Evolutionary conservation across 495 filamentous ascomycete genomes (phyloP).

Genomic region (Talaromyces liani): DNA sequence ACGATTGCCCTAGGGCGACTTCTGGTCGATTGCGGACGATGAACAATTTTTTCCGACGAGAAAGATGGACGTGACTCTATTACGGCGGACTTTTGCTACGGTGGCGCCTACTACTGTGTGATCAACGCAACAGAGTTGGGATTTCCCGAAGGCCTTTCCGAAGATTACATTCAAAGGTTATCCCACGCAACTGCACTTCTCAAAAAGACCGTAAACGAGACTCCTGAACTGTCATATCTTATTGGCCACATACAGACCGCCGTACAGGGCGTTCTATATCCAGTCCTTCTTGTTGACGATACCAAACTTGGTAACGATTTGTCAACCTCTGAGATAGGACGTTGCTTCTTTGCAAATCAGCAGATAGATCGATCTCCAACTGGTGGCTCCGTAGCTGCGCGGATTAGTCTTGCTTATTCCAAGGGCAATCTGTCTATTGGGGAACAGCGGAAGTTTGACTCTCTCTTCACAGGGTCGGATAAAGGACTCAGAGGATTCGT

Average conservation of each 20-base stretch:
- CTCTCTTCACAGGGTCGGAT: conserved; percentile 4
- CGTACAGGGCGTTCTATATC: conserved; percentile 13
- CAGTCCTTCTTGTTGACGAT: conserved; percentile 21
- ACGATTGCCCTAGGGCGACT: conserved; percentile 30
- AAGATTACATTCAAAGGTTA: conserved; percentile 12
- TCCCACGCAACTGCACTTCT: conserved; percentile 15
- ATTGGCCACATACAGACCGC: conserved; percentile 9
- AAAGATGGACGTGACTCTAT: background rate
- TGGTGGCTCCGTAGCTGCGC: background rate
- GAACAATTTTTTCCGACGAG: conserved; percentile 15
- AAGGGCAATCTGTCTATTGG: conserved; percentile 9
- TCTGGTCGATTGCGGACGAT: conserved; percentile 20
- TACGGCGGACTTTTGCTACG: background rate
- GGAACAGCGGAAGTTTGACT: conserved; percentile 19
- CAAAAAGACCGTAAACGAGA: conserved; percentile 11
- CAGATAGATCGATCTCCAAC: conserved; percentile 24
- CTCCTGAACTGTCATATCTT: conserved; percentile 8
- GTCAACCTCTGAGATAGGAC: conserved; percentile 12
- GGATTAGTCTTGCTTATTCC: conserved; percentile 6
- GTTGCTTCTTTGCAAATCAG: conserved; percentile 21
- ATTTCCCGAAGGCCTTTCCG: background rate
- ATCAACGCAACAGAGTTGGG: background rate
- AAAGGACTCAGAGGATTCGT: background rate
- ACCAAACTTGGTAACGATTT: background rate
- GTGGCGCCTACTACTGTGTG: background rate